Base-by-base conservation (phyloP, 2,329 filamentous ascomycete genomes). In the Penicillium sumatraense region DNA sequence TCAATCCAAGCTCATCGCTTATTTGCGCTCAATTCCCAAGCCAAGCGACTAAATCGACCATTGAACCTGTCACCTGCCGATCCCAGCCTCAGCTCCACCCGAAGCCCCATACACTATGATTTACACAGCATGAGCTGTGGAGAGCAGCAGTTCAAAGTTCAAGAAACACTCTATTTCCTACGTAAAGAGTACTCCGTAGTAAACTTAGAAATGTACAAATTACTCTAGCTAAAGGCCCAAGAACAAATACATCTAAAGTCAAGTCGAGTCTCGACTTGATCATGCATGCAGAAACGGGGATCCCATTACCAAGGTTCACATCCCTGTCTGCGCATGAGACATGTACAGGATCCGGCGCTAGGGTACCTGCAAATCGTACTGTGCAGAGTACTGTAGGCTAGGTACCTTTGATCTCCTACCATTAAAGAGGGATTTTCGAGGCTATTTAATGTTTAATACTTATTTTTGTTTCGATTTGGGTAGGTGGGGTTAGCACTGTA, bases 281-380 rank as follows among this genome's bases (percentile, higher is more conserved):
- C 42, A 46, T 31, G n/a, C 24, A 20, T 46, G 26, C 42, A 46
- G 42, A 31, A 46, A 46, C 27, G 26, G 27, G 26, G 23, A 24
- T 27, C 26, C 42, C 42, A 46, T 29, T 46, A 46, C 42, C 42
- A 46, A 46, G 42, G 42, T 46, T 46, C 42, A 31, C 27, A 31
- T 21, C 42, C 42, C 42, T 46, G 42, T 16, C 7, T 31, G 26
- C 26, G 42, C 42, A 46, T 46, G 42, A 46, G 24, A 46, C 42
- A 46, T 31, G 42, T 31, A 46, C 42, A 31, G 18, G 26, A 31
- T 33, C 42, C 27, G 42, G 42, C 31, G 16, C 42, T 46, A 46
- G 42, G 23, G 42, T 21, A 46, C 10, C 26, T 42, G 21, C 18
- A 14, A 7, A 9, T 14, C 3, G 9, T 27, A 27, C n/a, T n/a